Percentiles rank a stretch among this genome's conserved stretches.
These are phyloP conservation scores for Aureobasidium sp. DNA, from an alignment of 2,329 filamentous ascomycete genomes.

Conservation along the genomic window DNA sequence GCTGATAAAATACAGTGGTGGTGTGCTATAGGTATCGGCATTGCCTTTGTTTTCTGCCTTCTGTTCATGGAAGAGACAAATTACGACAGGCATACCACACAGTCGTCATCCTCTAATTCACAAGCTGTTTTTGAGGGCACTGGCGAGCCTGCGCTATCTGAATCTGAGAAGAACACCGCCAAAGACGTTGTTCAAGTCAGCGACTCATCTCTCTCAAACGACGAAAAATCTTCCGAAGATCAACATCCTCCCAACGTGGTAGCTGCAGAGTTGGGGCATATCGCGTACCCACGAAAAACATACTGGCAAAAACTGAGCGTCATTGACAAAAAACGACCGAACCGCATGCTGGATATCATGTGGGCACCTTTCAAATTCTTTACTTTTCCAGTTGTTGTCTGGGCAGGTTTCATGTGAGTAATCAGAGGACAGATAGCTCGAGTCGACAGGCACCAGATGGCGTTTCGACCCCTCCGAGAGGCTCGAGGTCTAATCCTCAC, in stretches of 20 bases:
- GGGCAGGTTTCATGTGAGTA: conserved; percentile 7
- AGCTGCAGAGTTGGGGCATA: conserved; percentile 22
- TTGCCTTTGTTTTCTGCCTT: conserved; percentile 44
- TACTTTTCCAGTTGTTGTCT: conserved; percentile 11
- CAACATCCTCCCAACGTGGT: background rate
- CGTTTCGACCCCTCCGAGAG: no score
- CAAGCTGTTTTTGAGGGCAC: background rate
- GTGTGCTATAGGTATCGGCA: conserved; percentile 44
- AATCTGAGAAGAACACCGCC: background rate
- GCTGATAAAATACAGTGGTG: conserved; percentile 29
- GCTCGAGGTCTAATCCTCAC: no score
- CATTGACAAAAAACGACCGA: conserved; percentile 32
- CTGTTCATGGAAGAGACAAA: conserved; percentile 55
- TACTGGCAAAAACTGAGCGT: conserved; percentile 36
- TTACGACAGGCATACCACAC: conserved; percentile 23
- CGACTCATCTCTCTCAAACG: background rate
- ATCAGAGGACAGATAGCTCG: no score
- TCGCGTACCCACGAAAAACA: conserved; percentile 29
- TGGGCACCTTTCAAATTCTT: conserved; percentile 14
- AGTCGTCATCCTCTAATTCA: background rate
- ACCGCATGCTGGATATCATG: conserved; percentile 33
- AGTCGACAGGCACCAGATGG: no score
- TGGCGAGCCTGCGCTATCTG: background rate
- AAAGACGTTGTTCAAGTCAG: background rate
- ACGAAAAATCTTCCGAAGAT: background rate